Evolutionary conservation across 306 rosid genomes (phyloP), one percentile per base, ranked within the genome.

Genomic region (Cicer yamashitae): DNA sequence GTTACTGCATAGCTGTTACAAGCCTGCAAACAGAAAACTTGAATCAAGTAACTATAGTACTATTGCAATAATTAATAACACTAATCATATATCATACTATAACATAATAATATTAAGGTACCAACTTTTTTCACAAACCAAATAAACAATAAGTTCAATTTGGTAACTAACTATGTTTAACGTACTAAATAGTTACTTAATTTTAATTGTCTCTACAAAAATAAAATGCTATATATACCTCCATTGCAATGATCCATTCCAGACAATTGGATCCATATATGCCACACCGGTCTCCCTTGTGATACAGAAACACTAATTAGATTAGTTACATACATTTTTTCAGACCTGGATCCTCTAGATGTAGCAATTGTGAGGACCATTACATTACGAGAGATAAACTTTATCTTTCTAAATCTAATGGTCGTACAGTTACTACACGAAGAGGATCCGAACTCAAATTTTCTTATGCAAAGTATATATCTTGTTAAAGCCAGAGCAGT

Each of bases 281-380:
- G 71, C 97, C 99, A 75, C 99, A 94, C 34, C 93, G 89, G 77
- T 86, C 88, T 43, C 98, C 96, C 98, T 94, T 53, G 48, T 57
- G 48, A 75, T 20, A 71, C 12, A 58, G 3, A 72, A 50, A 7
- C n/a, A 51, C 30, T 14, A 64, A 67, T 66, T 71, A 68, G 79
- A 66, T 70, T 51, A 43, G 30, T 44, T 59, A 34, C 40, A 67
- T 44, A 30, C 37, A 30, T 4, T 30, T 30, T 30, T 30, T 30
- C 6, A 30, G 6, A 4, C 3, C 5, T 30, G 37, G 37, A 30
- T 30, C 37, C 6, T 30, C 37, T 30, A 25, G 4, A 25, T 25
- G 5, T 30, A 30, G 5, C 5, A 30, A 6, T 30, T 30, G 37
- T 30, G 0, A 30, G 37, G 6, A 30, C 37, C 37, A 30, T 30